Conservation (phyloP, 192 early-diverging fungal species). For the Powellomyces hirtus region DNA sequence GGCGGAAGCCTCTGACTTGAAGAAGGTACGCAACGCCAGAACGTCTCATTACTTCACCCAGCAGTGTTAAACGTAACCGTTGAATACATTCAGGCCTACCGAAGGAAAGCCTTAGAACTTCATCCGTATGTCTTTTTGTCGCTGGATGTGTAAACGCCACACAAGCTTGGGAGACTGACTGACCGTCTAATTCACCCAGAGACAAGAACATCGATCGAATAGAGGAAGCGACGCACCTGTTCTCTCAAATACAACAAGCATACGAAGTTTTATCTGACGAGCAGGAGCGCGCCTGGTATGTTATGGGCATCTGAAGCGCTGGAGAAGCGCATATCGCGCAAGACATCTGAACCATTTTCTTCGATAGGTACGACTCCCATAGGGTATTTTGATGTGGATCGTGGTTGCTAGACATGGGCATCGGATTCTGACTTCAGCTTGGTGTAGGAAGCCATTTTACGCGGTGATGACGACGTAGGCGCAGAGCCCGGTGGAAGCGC, state of each 20-base stretch:
- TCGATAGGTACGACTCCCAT: conserved; percentile 79
- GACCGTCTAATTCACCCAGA: conserved; percentile 29
- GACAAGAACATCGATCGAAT: conserved; percentile 86
- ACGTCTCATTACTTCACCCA: conserved; percentile 48
- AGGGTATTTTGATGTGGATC: conserved; percentile 38
- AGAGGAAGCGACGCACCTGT: conserved; percentile 83
- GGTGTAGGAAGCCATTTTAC: conserved; percentile 78
- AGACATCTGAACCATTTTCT: background rate
- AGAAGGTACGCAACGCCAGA: conserved; percentile 76
- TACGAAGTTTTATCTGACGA: conserved; percentile 92
- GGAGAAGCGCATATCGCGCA: too few species aligned
- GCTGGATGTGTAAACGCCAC: background rate
- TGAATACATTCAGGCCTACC: conserved; percentile 51
- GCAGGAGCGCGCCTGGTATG: conserved; percentile 91
- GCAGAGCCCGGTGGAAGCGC: conserved; percentile 12
- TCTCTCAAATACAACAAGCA: conserved; percentile 88
- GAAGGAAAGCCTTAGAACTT: conserved; percentile 52
- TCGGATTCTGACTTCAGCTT: background rate
- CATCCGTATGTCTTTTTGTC: too few species aligned
- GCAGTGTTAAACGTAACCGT: too few species aligned
- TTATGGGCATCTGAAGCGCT: too few species aligned
- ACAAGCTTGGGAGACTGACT: background rate
- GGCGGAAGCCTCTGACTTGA: conserved; percentile 75
- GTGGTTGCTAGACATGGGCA: too few species aligned
- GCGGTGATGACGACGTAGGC: conserved; percentile 65